Evolutionary conservation across 306 rosid genomes (phyloP).

Genomic region (Castanea sativa): DNA sequence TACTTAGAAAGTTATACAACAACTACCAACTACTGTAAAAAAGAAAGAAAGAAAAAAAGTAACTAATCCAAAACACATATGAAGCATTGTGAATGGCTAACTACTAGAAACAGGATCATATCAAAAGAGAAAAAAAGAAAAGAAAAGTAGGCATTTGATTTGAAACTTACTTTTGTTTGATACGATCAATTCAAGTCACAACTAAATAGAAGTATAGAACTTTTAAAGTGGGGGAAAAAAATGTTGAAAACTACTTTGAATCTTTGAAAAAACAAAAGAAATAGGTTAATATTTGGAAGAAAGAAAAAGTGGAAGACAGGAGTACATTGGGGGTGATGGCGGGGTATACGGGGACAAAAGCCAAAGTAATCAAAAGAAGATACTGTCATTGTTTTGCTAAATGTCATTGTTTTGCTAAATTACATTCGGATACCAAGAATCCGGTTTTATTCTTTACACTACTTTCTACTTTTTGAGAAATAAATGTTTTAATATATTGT

Average conservation of each 20-base stretch:
- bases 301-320: not conserved
- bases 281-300: not conserved
- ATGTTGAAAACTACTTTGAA: slow-evolving; percentile 21
- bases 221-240: not conserved
- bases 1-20: too few relatives aligned
- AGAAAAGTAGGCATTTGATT: too few relatives aligned
- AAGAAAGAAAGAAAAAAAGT: too few relatives aligned
- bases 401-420: slow-evolving; percentile 22
- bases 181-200: too few relatives aligned
- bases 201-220: too few relatives aligned
- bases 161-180: too few relatives aligned
- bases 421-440: slow-evolving; percentile 32
- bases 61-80: not conserved
- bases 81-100: too few relatives aligned
- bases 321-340: slow-evolving; percentile 1
- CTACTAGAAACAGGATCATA: too few relatives aligned
- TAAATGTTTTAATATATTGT: not conserved
- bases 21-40: too few relatives aligned
- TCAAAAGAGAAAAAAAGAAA: too few relatives aligned
- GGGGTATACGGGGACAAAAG: slow-evolving; percentile 32
- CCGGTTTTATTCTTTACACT: not conserved
- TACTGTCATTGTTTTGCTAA: slow-evolving; percentile 22
- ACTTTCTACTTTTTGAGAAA: slow-evolving; percentile 1
- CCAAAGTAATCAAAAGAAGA: slow-evolving; percentile 35
- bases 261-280: slow-evolving; percentile 17